Percentiles rank a stretch among this genome's conserved stretches.
phyloP scores from a whole-genome alignment of 352 stramenopile species.

The Globisporangium abappressorium region DNA sequence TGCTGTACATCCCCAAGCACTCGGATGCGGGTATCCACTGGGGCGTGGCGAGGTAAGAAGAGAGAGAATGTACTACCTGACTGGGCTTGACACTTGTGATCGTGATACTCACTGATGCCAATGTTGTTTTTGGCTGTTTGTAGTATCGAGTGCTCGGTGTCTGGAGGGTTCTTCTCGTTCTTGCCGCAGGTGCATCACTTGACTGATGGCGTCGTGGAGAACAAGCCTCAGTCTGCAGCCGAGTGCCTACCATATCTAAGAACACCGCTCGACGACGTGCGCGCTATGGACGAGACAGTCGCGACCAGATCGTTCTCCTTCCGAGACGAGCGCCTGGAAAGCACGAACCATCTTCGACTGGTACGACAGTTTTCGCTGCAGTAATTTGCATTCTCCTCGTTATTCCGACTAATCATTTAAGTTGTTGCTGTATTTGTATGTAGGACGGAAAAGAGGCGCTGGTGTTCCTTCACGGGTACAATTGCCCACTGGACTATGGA shows the following conservation, averaged over 20 bases:
- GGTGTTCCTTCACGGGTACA: conserved; percentile 67
- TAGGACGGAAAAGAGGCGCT: conserved; percentile 44
- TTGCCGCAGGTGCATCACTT: conserved; percentile 29
- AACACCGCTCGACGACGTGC: conserved; percentile 9
- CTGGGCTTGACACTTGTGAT: no score
- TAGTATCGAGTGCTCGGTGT: conserved; percentile 39
- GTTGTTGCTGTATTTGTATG: not conserved
- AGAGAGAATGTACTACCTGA: not conserved
- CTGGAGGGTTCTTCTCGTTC: conserved; percentile 40
- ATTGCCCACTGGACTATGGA: conserved; percentile 65
- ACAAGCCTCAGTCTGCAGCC: conserved; percentile 5
- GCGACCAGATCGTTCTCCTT: conserved; percentile 13
- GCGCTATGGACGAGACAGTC: conserved; percentile 11
- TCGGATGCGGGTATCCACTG: conserved; percentile 22
- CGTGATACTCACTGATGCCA: not conserved
- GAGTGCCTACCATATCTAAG: conserved; percentile 11
- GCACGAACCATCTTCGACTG: not conserved
- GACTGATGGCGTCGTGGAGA: conserved; percentile 3
- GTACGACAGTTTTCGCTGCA: not conserved
- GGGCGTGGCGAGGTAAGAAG: conserved; percentile 32
- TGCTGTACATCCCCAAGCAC: conserved; percentile 21
- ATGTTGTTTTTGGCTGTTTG: not conserved
- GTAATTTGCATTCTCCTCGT: not conserved
- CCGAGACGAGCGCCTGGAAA: not conserved
- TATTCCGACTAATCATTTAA: not conserved